phyloP scores from a whole-genome alignment of 2,329 filamentous ascomycete genomes.

The Alternaria brassicae region DNA sequence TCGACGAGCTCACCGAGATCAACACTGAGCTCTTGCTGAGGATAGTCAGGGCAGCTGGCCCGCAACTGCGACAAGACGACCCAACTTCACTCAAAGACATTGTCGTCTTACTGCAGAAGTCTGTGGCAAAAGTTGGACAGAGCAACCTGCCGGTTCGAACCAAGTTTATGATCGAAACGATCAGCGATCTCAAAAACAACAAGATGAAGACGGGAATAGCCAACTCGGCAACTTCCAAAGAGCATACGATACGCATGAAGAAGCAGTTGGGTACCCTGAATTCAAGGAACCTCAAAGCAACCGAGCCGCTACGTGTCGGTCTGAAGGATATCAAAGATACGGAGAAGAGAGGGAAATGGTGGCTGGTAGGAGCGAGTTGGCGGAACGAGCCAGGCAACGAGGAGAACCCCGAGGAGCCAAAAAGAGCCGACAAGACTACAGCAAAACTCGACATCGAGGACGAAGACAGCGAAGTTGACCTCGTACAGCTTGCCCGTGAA shows the following conservation, averaged over 20 bases:
- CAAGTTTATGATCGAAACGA: slow-evolving; percentile 97
- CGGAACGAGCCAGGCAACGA: slow-evolving; percentile 53
- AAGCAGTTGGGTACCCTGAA: slow-evolving; percentile 85
- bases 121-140: slow-evolving; percentile 71
- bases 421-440: slow-evolving; percentile 33
- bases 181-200: slow-evolving; percentile 94
- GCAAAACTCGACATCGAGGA: slow-evolving; percentile 23
- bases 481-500: slow-evolving; percentile 74
- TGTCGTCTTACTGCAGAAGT: slow-evolving; percentile 76
- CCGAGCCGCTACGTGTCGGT: slow-evolving; percentile 81
- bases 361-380: slow-evolving; percentile 97
- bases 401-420: slow-evolving; percentile 42
- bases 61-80: slow-evolving; percentile 86
- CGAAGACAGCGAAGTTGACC: slow-evolving; percentile 62
- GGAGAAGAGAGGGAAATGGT: slow-evolving; percentile 94
- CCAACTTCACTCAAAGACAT: slow-evolving; percentile 89
- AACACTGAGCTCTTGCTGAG: slow-evolving; percentile 89
- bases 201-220: slow-evolving; percentile 77
- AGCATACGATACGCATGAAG: slow-evolving; percentile 87
- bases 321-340: slow-evolving; percentile 82
- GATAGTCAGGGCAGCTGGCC: slow-evolving; percentile 79
- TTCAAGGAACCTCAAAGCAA: slow-evolving; percentile 70
- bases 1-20: slow-evolving; percentile 77
- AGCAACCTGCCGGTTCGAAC: slow-evolving; percentile 82
- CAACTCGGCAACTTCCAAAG: slow-evolving; percentile 75